phyloP scores from a whole-genome alignment of 73 alveolate genomes.

The Blepharisma japonicum region DNA sequence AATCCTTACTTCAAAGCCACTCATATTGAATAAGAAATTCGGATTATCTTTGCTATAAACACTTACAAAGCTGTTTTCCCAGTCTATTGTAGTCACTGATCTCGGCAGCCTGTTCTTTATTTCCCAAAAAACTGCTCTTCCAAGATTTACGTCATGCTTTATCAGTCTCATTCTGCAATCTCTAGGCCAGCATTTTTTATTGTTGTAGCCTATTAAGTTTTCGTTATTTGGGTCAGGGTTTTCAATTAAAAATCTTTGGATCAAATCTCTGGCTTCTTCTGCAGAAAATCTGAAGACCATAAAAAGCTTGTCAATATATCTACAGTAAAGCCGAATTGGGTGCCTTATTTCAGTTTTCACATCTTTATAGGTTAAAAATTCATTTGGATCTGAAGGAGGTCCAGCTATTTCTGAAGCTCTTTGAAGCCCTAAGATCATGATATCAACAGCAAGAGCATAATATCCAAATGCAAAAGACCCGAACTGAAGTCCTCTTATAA shows the following conservation, averaged over 20 bases:
- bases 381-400: constrained; percentile 85
- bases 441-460: constrained; percentile 94
- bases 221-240: constrained; percentile 99
- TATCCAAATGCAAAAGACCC: constrained; percentile 93
- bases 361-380: constrained; percentile 95
- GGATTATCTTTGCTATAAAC: constrained; percentile 99
- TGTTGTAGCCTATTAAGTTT: constrained; percentile 97
- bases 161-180: constrained; percentile 99
- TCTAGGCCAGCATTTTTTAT: constrained; percentile 99
- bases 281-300: constrained; percentile 96
- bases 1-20: constrained; percentile 99
- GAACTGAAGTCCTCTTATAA: constrained; percentile 96
- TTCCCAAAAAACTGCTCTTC: constrained; percentile 99
- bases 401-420: constrained; percentile 99
- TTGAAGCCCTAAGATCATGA: constrained; percentile 95
- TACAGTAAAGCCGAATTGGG: constrained; percentile 98
- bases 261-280: constrained; percentile 98
- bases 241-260: constrained; percentile 98
- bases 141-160: constrained; percentile 99
- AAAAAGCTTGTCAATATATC: constrained; percentile 97
- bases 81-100: constrained; percentile 95
- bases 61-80: constrained; percentile 99
- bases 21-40: constrained; percentile 97
- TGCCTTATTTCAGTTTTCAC: constrained; percentile 97
- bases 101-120: constrained; percentile 99